A percentile compares a stretch with the other conserved stretches of the same genome.
Evolutionary conservation across 257 asterid species (phyloP).

Genomic region (Solanum arcanum): DNA sequence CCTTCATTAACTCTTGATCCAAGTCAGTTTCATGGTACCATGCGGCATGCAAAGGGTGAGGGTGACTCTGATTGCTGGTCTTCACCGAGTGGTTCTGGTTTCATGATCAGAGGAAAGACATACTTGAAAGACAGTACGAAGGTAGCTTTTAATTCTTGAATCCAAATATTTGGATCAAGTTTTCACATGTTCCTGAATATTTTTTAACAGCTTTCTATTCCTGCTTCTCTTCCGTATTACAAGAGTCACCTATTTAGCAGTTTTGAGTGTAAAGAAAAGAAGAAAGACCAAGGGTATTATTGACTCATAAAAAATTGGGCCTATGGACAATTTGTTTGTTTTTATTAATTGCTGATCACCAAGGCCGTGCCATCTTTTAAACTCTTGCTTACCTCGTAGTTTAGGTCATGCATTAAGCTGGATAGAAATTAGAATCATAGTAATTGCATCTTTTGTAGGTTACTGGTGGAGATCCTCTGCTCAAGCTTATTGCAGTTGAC

Average conservation of each 20-base stretch:
- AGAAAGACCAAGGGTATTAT: neutral
- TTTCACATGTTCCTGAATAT: neutral
- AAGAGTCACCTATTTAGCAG: neutral
- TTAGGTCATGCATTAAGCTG: neutral
- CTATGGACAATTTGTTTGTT: neutral
- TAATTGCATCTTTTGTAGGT: conserved; percentile 39
- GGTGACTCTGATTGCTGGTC: conserved; percentile 80
- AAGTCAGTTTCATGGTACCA: conserved; percentile 54
- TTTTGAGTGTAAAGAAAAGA: neutral
- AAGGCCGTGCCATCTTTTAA: neutral
- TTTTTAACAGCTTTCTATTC: neutral
- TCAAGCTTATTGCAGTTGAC: conserved; percentile 92
- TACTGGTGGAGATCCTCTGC: conserved; percentile 88
- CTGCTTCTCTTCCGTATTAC: neutral
- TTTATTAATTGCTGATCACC: neutral
- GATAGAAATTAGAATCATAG: neutral
- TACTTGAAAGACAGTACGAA: conserved; percentile 79
- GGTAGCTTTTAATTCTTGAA: conserved; percentile 27
- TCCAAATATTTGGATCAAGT: neutral
- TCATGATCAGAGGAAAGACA: conserved; percentile 91
- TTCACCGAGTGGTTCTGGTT: conserved; percentile 82
- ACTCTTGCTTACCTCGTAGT: neutral
- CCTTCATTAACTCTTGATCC: conserved; percentile 46
- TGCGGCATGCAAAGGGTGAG: conserved; percentile 71
- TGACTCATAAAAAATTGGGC: neutral